Base-by-base conservation (phyloP, 352 stramenopile species). In the Pythium insidiosum region DNA sequence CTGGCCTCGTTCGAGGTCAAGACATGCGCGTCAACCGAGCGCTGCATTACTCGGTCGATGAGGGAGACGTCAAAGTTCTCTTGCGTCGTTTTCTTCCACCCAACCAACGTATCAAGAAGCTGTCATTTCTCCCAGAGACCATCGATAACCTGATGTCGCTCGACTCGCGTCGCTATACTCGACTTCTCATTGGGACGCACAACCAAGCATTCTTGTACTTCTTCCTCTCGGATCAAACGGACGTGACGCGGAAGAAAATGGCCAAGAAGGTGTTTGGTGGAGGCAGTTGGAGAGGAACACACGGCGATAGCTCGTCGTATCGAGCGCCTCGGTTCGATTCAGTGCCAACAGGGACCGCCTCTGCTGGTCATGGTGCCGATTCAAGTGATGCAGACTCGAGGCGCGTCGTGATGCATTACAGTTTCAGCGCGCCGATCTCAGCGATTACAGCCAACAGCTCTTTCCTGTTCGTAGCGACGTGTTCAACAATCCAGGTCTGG, bases 351-450 rank as follows among this genome's bases (percentile, higher is more conserved):
- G 28, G n/a, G n/a, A n/a, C n/a, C n/a, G n/a, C n/a, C n/a, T n/a
- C n/a, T 22, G 23, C 18, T 71, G 24, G 56, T 47, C 5, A 73
- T 52, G 22, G 42, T 56, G 33, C 36, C n/a, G 37, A 37, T 6
- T n/a, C n/a, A n/a, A n/a, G n/a, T n/a, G 29, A 63, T 15, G 21
- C 44, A 16, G 58, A 50, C 25, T 88, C 77, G 5, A 67, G 74
- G 5, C 77, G 76, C 30, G 78, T 93, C 6, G 73, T 90, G n/a
- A 87, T 90, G 69, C 73, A 89, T 48, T 93, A 93, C 50, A 69
- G 53, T 15, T 90, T 93, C 53, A 68, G 69, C 20, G 76, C 69
- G 3, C 59, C 64, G 0, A 72, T 88, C 21, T 67, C 66, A 2
- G 74, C 53, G 26, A 79, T 93, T 43, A 70, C 76, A 0, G 80